A percentile compares a stretch with the other conserved stretches of the same genome.
phyloP scores from a whole-genome alignment of 208 protist genomes.

The Crithidia acanthocephali region DNA sequence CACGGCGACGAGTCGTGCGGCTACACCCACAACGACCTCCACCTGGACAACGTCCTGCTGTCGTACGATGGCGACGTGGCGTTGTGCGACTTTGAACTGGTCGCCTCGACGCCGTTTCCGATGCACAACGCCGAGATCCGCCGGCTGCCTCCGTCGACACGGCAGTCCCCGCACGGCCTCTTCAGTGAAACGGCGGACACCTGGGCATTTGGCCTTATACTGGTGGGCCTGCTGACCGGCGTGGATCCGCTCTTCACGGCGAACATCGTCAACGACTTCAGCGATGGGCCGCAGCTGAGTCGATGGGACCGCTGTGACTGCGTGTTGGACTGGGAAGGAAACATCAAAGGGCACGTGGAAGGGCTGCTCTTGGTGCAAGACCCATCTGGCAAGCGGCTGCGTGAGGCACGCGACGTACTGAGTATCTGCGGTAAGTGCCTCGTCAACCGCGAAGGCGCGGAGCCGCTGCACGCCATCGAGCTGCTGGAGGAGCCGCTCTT shows the following conservation, averaged over 20 bases:
- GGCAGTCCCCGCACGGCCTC: constrained; percentile 73
- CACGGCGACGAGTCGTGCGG: constrained; percentile 53
- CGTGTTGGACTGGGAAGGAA: constrained; percentile 78
- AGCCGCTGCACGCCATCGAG: constrained; percentile 34
- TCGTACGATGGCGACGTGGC: constrained; percentile 48
- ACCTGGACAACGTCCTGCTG: constrained; percentile 82
- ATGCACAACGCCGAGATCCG: constrained; percentile 16
- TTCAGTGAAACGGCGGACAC: constrained; percentile 59
- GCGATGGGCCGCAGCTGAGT: constrained; percentile 63
- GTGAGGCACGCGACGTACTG: constrained; percentile 44
- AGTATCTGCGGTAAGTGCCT: constrained; percentile 62
- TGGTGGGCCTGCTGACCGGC: constrained; percentile 74
- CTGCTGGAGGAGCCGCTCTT: constrained; percentile 64
- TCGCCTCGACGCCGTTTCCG: constrained; percentile 38
- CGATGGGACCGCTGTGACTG: constrained; percentile 28
- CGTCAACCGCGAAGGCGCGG: constrained; percentile 50
- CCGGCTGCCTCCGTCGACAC: constrained; percentile 57
- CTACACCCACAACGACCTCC: constrained; percentile 87
- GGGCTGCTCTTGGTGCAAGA: constrained; percentile 43
- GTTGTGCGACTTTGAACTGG: constrained; percentile 90
- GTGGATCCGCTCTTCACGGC: constrained; percentile 78
- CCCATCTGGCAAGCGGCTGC: constrained; percentile 16
- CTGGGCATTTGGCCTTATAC: constrained; percentile 71
- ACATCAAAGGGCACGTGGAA: constrained; percentile 67
- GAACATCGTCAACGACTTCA: constrained; percentile 80